phyloP scores from a whole-genome alignment of 208 protist genomes.

The Crithidia fasciculata region DNA sequence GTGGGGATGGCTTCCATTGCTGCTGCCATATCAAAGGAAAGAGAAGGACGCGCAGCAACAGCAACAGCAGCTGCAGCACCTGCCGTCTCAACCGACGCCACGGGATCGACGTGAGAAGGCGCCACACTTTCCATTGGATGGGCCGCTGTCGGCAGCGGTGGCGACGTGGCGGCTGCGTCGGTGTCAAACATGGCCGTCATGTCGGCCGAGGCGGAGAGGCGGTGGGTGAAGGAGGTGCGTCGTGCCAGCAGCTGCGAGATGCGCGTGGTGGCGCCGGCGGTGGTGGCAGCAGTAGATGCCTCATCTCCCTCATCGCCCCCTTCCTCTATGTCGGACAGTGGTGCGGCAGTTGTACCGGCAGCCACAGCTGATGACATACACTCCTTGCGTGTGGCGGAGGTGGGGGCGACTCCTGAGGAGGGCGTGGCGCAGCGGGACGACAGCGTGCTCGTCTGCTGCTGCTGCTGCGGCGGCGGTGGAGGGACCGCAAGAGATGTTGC shows the following conservation, averaged over 20 bases:
- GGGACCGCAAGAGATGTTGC: not conserved
- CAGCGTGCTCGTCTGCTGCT: conserved; percentile 1
- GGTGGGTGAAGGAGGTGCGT: not conserved
- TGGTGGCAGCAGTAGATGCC: not conserved
- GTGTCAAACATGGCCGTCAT: no score
- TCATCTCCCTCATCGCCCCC: not conserved
- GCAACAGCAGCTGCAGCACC: no score
- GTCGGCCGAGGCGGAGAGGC: not conserved
- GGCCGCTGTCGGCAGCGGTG: no score
- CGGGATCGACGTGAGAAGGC: no score
- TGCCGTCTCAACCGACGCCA: no score
- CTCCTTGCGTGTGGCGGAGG: not conserved
- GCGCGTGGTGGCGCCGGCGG: not conserved
- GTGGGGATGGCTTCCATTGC: not conserved
- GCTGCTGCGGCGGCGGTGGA: not conserved
- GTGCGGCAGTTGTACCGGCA: not conserved
- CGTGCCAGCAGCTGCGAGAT: conserved; percentile 16
- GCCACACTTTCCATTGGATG: no score
- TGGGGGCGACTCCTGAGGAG: not conserved
- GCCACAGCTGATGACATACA: not conserved
- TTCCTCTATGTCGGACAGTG: not conserved
- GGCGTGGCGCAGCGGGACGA: not conserved
- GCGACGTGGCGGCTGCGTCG: no score
- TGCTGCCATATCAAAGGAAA: conserved; percentile 1
- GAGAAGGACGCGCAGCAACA: not conserved